Percentiles rank a stretch among this genome's conserved stretches.
phyloP scores from a whole-genome alignment of 192 early-diverging fungal genomes.

The Backusella liffmaniae region DNA sequence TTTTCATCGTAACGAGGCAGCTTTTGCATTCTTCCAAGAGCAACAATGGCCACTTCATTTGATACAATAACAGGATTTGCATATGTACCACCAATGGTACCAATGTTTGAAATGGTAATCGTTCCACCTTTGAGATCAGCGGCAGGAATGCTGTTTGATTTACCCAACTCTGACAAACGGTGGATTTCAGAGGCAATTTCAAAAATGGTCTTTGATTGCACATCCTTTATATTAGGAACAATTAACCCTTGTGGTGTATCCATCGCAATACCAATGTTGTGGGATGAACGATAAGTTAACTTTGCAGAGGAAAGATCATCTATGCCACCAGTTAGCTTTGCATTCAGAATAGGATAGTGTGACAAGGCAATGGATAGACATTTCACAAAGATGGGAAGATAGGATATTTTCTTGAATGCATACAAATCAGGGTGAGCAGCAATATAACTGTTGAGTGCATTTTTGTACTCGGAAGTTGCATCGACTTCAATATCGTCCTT shows the following conservation, averaged over 20 bases:
- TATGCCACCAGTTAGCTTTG: constrained; percentile 48
- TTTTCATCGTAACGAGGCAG: constrained; percentile 77
- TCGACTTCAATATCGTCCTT: constrained; percentile 87
- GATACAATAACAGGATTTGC: constrained; percentile 88
- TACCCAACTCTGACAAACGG: constrained; percentile 65
- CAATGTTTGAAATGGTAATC: constrained; percentile 92
- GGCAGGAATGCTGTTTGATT: constrained; percentile 54
- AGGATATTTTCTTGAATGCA: constrained; percentile 75
- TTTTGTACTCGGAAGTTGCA: constrained; percentile 59
- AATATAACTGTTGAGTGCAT: constrained; percentile 65
- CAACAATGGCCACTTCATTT: constrained; percentile 87
- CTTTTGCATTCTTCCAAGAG: constrained; percentile 80
- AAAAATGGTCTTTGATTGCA: constrained; percentile 80
- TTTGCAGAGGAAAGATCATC: constrained; percentile 46
- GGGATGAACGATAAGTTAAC: constrained; percentile 72
- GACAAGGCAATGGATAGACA: constrained; percentile 77
- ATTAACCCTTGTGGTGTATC: constrained; percentile 93
- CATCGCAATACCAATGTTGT: constrained; percentile 97
- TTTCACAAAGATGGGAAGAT: constrained; percentile 97
- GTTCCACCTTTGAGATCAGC: constrained; percentile 83
- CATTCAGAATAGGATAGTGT: constrained; percentile 88
- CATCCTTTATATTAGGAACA: constrained; percentile 94
- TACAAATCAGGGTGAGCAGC: constrained; percentile 43
- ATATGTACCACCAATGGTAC: constrained; percentile 89
- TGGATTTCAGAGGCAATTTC: constrained; percentile 87